Evolutionary conservation across 1,284 basidiomycete genomes (phyloP).

Genomic region (Melampsora occidentalis): DNA sequence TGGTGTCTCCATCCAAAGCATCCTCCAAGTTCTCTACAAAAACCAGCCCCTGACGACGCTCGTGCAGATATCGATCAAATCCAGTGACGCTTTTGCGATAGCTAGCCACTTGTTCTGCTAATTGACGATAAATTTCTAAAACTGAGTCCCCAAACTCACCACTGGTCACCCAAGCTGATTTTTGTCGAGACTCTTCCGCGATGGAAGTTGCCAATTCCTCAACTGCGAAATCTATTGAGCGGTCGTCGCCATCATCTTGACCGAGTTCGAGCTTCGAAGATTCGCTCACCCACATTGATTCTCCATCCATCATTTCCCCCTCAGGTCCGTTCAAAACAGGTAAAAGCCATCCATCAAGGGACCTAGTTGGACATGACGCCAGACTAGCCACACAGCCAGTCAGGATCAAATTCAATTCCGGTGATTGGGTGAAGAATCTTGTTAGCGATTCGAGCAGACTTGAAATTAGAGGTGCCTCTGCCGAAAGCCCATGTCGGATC

Average conservation of each 20-base stretch:
- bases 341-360: conserved; percentile 50
- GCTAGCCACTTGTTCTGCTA: conserved; percentile 63
- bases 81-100: conserved; percentile 70
- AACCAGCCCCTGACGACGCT: conserved; percentile 81
- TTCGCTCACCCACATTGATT: conserved; percentile 6
- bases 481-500: conserved; percentile 45
- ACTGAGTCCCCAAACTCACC: conserved; percentile 33
- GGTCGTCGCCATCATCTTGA: conserved; percentile 66
- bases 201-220: conserved; percentile 61
- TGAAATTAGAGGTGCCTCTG: conserved; percentile 47
- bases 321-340: conserved; percentile 5
- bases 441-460: conserved; percentile 47
- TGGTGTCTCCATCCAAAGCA: conserved; percentile 60
- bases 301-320: conserved; percentile 14
- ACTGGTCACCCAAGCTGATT: background rate
- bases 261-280: conserved; percentile 36
- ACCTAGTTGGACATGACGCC: conserved; percentile 48
- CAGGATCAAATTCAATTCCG: conserved; percentile 50
- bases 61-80: conserved; percentile 79
- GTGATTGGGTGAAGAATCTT: conserved; percentile 49
- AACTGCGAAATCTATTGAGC: conserved; percentile 70
- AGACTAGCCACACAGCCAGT: conserved; percentile 49
- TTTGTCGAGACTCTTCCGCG: background rate
- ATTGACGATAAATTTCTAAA: conserved; percentile 45
- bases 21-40: conserved; percentile 91